phyloP scores from a whole-genome alignment of 257 asterid genomes.

The Datura wrightii region DNA sequence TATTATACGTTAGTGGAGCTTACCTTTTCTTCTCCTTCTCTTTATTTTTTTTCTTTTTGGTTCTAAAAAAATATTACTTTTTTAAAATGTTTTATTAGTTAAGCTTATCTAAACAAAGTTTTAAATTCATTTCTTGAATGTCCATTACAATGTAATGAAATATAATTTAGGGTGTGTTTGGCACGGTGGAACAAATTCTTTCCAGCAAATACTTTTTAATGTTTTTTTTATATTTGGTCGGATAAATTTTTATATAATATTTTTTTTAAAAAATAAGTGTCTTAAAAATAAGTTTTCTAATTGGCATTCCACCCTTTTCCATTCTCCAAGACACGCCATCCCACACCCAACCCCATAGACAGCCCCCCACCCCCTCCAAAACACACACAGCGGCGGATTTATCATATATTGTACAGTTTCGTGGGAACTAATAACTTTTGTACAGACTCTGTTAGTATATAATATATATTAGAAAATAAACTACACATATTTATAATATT shows the following conservation, averaged over 20 bases:
- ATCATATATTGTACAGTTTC: not conserved
- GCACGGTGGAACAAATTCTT: too few relatives aligned
- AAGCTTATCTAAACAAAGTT: not conserved
- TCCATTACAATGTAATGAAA: not conserved
- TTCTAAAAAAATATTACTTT: not conserved
- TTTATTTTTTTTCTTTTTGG: not conserved
- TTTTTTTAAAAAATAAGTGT: too few relatives aligned
- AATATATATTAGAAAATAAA: not conserved
- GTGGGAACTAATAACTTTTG: not conserved
- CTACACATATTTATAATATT: not conserved
- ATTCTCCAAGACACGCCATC: not conserved
- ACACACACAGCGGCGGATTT: not conserved
- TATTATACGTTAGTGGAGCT: slow-evolving; percentile 23
- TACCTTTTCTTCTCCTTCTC: not conserved
- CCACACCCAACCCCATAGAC: not conserved
- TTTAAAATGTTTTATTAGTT: not conserved
- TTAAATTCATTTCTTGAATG: slow-evolving; percentile 5
- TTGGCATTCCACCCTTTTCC: not conserved
- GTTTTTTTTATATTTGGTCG: not conserved
- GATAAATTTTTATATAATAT: not conserved
- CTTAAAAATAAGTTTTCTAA: not conserved
- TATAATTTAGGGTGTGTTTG: not conserved
- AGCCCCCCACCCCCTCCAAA: not conserved
- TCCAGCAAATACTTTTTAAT: not conserved
- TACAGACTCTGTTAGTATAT: not conserved